These are phyloP conservation scores for Corymbia calophylla DNA, from an alignment of 441 rosid species.

Conservation along the genomic window DNA sequence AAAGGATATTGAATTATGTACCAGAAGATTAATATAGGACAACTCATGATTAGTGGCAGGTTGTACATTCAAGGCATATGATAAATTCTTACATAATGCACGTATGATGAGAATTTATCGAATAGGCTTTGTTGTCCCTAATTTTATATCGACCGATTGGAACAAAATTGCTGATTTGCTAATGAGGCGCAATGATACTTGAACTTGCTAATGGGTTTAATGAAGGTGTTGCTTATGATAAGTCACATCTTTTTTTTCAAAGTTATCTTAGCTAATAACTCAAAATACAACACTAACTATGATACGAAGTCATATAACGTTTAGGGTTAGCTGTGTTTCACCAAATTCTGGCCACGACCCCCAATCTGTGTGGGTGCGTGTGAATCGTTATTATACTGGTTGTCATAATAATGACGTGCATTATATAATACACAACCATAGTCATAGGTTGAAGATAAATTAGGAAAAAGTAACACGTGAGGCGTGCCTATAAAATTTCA, in stretches of 20 bases:
- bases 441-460: background rate
- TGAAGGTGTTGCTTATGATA: background rate
- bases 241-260: background rate
- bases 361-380: background rate
- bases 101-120: background rate
- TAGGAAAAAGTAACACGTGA: background rate
- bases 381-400: background rate
- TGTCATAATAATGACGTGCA: background rate
- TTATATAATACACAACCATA: background rate
- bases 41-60: background rate
- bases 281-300: background rate
- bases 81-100: background rate
- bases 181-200: background rate
- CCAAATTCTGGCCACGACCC: background rate
- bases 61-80: background rate
- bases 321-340: background rate
- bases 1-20: background rate
- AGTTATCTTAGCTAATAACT: background rate
- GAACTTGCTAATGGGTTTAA: background rate
- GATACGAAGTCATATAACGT: background rate
- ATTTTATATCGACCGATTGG: background rate
- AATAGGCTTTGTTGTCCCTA: background rate
- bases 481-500: background rate
- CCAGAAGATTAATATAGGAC: background rate
- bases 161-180: background rate